These are phyloP conservation scores for Sugiyamaella japonica DNA, from an alignment of 1,139 yeast genomes.

Conservation along the genomic window DNA sequence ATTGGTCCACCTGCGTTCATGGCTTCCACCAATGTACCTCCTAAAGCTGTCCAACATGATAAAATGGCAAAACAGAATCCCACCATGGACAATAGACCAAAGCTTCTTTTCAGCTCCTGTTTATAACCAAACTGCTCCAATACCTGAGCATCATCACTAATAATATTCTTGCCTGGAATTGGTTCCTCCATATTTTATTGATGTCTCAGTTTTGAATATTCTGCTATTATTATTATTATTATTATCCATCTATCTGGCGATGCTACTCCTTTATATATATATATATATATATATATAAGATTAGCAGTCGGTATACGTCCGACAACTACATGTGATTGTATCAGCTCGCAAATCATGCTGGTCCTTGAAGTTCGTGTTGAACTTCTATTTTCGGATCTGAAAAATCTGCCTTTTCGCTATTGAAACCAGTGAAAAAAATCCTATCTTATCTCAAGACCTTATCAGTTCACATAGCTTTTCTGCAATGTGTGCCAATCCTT, in stretches of 20 bases:
- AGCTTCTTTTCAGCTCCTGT: constrained; percentile 42
- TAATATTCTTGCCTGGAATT: neutral
- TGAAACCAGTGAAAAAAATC: no score
- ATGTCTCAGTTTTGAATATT: no score
- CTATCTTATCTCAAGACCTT: neutral
- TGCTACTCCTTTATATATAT: no score
- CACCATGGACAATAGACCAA: constrained; percentile 40
- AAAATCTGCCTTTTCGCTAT: neutral
- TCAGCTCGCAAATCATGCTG: neutral
- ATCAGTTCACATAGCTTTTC: neutral
- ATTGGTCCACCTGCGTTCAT: constrained; percentile 43
- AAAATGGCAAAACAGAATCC: constrained; percentile 43
- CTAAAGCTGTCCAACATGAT: constrained; percentile 44
- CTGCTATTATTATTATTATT: no score
- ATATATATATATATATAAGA: neutral
- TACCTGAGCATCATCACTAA: constrained; percentile 26
- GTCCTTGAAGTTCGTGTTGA: neutral
- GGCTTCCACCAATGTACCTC: constrained; percentile 35
- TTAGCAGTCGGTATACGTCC: neutral
- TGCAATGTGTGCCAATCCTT: neutral
- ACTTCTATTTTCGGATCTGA: neutral
- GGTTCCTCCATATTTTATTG: constrained; percentile 6
- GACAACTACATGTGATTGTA: neutral
- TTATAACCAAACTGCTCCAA: constrained; percentile 42
- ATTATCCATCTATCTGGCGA: neutral